Percentiles rank a stretch among this genome's conserved stretches.
Conservation (phyloP, 2,329 filamentous ascomycete species). For the Coniosporium tulheliwenetii region DNA sequence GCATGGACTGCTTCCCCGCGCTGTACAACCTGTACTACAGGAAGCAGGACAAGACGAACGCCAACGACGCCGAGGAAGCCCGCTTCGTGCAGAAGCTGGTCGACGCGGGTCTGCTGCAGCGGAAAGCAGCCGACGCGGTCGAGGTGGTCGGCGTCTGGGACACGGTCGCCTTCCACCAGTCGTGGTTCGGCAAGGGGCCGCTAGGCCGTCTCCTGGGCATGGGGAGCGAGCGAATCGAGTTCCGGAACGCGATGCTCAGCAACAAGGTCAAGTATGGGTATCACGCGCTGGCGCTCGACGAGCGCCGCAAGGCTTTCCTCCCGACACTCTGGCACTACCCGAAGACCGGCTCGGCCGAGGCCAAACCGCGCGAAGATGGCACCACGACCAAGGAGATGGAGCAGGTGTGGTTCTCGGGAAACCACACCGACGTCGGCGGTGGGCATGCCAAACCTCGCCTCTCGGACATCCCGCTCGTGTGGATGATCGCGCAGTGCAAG, state of each 20-base stretch:
- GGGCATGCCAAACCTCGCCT: not conserved
- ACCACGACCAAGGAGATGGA: not conserved
- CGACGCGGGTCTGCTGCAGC: not conserved
- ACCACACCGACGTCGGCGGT: constrained; percentile 1
- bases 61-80: not conserved
- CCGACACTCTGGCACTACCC: constrained; percentile 24
- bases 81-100: not conserved
- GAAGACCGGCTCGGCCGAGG: not conserved
- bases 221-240: not conserved
- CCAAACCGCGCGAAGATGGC: no score
- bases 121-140: constrained; percentile 7
- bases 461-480: constrained; percentile 1
- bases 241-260: constrained; percentile 22
- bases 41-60: not conserved
- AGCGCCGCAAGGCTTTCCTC: constrained; percentile 22
- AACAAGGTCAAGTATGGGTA: constrained; percentile 26
- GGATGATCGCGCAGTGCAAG: constrained; percentile 5
- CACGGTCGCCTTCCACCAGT: constrained; percentile 19
- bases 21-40: not conserved
- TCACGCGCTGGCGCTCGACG: constrained; percentile 28
- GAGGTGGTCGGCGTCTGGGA: constrained; percentile 30
- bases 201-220: not conserved
- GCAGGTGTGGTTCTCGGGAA: constrained; percentile 2
- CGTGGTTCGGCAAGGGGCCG: constrained; percentile 3
- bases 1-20: not conserved